Percentiles rank a stretch among this genome's conserved stretches.
Conservation (phyloP, 345 rosid species). For the Geranium rotundifolium region DNA sequence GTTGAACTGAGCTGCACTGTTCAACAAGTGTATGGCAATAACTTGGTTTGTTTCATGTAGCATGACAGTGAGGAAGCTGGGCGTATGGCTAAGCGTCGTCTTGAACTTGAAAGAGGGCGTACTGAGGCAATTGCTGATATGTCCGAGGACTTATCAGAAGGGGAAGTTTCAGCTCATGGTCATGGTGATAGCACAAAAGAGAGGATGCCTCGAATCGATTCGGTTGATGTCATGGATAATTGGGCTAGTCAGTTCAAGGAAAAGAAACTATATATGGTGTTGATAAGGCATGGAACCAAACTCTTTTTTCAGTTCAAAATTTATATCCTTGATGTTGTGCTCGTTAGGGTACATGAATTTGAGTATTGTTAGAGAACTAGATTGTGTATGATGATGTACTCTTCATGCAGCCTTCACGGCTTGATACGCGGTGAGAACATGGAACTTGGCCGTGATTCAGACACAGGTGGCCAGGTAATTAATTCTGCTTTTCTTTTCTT, state of each 20-base stretch:
- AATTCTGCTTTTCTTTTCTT: neutral
- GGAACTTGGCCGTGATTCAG: constrained; percentile 53
- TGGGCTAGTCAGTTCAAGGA: constrained; percentile 63
- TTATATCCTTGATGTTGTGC: neutral
- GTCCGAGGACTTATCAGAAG: constrained; percentile 71
- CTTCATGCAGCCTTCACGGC: constrained; percentile 40
- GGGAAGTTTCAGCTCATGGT: constrained; percentile 45
- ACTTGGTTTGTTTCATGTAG: constrained; percentile 17
- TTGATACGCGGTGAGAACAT: constrained; percentile 31
- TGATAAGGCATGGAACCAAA: constrained; percentile 52
- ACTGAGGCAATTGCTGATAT: constrained; percentile 67
- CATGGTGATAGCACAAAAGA: constrained; percentile 40
- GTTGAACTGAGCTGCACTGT: constrained; percentile 1
- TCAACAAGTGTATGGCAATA: neutral
- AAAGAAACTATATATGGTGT: constrained; percentile 61
- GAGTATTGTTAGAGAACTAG: neutral
- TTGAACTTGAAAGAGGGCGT: constrained; percentile 61
- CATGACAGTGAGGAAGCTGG: constrained; percentile 64
- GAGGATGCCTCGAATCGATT: constrained; percentile 49
- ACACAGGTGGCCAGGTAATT: constrained; percentile 22
- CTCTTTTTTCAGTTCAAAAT: neutral
- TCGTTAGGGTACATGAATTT: neutral
- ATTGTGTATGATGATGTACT: neutral
- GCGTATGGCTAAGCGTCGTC: constrained; percentile 39
- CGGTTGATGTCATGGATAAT: constrained; percentile 57